These are phyloP conservation scores for Jamesozyma lodderae DNA, from an alignment of 805 yeast genomes.

Conservation along the genomic window DNA sequence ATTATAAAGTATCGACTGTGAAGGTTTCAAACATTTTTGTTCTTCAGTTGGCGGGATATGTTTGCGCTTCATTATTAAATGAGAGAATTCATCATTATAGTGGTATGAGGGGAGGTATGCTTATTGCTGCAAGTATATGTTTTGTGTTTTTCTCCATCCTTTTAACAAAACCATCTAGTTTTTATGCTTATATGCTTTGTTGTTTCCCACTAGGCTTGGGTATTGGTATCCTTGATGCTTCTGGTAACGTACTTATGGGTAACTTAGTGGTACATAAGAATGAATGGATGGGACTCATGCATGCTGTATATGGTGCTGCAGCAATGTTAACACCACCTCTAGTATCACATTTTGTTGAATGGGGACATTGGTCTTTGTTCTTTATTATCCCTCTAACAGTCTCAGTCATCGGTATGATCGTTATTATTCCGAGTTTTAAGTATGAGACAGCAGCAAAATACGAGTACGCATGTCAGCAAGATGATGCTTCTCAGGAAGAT, in stretches of 20 bases:
- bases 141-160: constrained; percentile 16
- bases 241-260: constrained; percentile 28
- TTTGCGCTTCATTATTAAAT: constrained; percentile 24
- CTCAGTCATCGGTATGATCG: constrained; percentile 28
- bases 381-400: constrained; percentile 29
- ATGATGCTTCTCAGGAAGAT: constrained; percentile 8
- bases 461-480: constrained; percentile 17
- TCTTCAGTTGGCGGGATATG: constrained; percentile 26
- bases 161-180: constrained; percentile 18
- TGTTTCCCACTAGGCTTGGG: constrained; percentile 29
- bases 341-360: constrained; percentile 37
- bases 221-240: constrained; percentile 29
- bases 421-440: constrained; percentile 37
- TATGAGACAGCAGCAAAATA: constrained; percentile 36
- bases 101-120: constrained; percentile 28
- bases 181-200: constrained; percentile 18
- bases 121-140: constrained; percentile 13
- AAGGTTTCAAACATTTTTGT: constrained; percentile 26
- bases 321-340: constrained; percentile 62
- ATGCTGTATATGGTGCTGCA: constrained; percentile 65
- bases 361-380: constrained; percentile 25
- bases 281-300: constrained; percentile 50
- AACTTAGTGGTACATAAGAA: constrained; percentile 39
- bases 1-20: constrained; percentile 21
- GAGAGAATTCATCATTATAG: constrained; percentile 20